phyloP scores from a whole-genome alignment of 1,139 yeast species.

The Pichia terricola region DNA sequence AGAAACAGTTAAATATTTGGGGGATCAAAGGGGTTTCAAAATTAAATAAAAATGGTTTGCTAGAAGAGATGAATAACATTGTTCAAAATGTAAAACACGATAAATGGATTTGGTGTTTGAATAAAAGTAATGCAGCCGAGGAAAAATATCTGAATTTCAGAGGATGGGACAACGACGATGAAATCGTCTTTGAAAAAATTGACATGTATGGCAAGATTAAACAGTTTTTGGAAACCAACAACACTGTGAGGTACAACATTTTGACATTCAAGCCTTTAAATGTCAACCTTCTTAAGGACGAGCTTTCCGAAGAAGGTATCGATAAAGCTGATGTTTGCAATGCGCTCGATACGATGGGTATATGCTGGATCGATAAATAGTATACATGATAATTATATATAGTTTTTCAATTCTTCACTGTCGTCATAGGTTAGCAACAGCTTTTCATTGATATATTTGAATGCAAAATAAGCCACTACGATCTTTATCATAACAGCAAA shows the following conservation, averaged over 20 bases:
- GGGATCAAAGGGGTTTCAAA: slow-evolving; percentile 4
- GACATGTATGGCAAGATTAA: neutral
- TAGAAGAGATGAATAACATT: slow-evolving; percentile 25
- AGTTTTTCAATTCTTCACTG: too few species aligned
- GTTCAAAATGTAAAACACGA: slow-evolving; percentile 65
- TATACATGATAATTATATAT: too few species aligned
- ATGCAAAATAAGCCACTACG: too few species aligned
- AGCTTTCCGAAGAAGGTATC: slow-evolving; percentile 1
- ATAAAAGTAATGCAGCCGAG: neutral
- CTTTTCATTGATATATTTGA: too few species aligned
- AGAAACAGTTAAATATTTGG: slow-evolving; percentile 6
- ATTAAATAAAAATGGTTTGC: slow-evolving; percentile 1
- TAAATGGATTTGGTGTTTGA: slow-evolving; percentile 26
- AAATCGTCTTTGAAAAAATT: neutral
- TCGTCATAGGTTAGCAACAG: too few species aligned
- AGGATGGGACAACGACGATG: slow-evolving; percentile 1
- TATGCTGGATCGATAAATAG: slow-evolving; percentile 18
- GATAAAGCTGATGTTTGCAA: slow-evolving; percentile 14
- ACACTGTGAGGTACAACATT: slow-evolving; percentile 12
- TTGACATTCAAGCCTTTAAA: slow-evolving; percentile 19
- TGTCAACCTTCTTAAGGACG: slow-evolving; percentile 1
- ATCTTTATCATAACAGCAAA: too few species aligned
- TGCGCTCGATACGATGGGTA: slow-evolving; percentile 21
- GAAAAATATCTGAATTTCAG: slow-evolving; percentile 2
- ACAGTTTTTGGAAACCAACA: slow-evolving; percentile 10